phyloP scores from a whole-genome alignment of 371 early-diverging fungal species.

The Mucor plumbeus region DNA sequence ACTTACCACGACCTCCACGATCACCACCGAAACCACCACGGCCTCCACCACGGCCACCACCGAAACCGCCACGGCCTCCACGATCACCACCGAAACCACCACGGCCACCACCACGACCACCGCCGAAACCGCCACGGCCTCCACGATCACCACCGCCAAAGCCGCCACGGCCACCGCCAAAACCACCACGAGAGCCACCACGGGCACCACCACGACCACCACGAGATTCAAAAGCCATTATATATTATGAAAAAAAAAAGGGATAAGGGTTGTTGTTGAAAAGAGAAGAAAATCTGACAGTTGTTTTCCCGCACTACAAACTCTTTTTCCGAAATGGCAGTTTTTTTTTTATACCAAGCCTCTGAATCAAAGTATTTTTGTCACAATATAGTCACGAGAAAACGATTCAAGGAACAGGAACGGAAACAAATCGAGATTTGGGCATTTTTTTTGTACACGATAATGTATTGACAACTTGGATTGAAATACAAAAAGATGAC shows the following conservation, averaged over 20 bases:
- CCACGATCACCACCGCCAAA: constrained; percentile 31
- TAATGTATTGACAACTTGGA: no score
- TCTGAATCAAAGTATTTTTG: background rate
- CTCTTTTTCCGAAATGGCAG: constrained; percentile 2
- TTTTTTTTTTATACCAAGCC: constrained; percentile 7
- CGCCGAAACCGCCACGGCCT: constrained; percentile 38
- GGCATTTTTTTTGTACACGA: background rate
- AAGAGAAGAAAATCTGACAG: constrained; percentile 4
- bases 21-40: constrained; percentile 43
- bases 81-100: constrained; percentile 58
- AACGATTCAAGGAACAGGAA: background rate
- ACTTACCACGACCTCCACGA: constrained; percentile 33
- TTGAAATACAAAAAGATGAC: no score
- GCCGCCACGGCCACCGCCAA: constrained; percentile 24
- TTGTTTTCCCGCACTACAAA: constrained; percentile 6
- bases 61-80: constrained; percentile 30
- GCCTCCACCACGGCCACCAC: constrained; percentile 22
- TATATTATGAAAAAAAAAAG: constrained; percentile 5
- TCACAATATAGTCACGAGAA: constrained; percentile 1
- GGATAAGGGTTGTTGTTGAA: background rate
- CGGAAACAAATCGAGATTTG: background rate
- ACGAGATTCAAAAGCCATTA: constrained; percentile 45
- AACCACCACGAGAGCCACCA: constrained; percentile 38
- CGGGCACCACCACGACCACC: constrained; percentile 27
- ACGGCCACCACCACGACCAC: constrained; percentile 53